phyloP scores from a whole-genome alignment of 1,284 basidiomycete genomes.

The Fistulinella staudtii region DNA sequence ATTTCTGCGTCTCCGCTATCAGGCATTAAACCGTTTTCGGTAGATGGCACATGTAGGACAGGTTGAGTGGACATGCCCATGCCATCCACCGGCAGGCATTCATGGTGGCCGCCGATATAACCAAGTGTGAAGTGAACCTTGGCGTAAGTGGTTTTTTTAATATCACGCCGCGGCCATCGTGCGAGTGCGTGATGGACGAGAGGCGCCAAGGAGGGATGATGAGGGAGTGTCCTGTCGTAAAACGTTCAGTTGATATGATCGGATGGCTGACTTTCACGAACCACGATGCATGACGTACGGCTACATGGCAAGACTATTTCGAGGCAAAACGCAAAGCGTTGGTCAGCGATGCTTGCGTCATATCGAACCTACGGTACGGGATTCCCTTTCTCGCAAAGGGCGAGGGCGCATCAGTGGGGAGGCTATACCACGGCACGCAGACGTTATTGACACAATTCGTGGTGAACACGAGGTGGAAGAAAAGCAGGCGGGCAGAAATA shows the following conservation, averaged over 20 bases:
- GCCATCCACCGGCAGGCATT: slow-evolving; percentile 16
- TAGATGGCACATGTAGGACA: slow-evolving; percentile 12
- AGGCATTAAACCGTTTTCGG: slow-evolving; percentile 24
- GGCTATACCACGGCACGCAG: slow-evolving; percentile 15
- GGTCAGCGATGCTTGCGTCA: slow-evolving; percentile 10
- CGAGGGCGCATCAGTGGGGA: slow-evolving; percentile 5
- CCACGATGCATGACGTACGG: slow-evolving; percentile 35
- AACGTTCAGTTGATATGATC: too few relatives aligned
- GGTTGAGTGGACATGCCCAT: slow-evolving; percentile 9
- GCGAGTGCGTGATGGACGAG: slow-evolving; percentile 10
- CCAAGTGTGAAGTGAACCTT: slow-evolving; percentile 13
- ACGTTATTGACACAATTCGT: slow-evolving; percentile 13
- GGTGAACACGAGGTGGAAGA: slow-evolving; percentile 26
- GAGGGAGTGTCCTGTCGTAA: slow-evolving; percentile 13
- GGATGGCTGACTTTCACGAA: too few relatives aligned
- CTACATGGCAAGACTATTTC: slow-evolving; percentile 12
- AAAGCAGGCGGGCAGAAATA: slow-evolving; percentile 12
- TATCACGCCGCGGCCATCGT: slow-evolving; percentile 18
- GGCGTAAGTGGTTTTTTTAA: slow-evolving; percentile 7
- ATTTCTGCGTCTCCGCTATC: slow-evolving; percentile 23
- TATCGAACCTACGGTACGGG: slow-evolving; percentile 9
- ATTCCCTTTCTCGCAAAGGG: slow-evolving; percentile 7
- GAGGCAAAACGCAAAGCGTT: slow-evolving; percentile 23
- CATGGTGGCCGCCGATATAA: slow-evolving; percentile 8
- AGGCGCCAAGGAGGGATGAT: not conserved